A percentile compares a stretch with the other conserved stretches of the same genome.
Conservation (phyloP, 495 filamentous ascomycete species). For the Trichoderma gamsii region DNA sequence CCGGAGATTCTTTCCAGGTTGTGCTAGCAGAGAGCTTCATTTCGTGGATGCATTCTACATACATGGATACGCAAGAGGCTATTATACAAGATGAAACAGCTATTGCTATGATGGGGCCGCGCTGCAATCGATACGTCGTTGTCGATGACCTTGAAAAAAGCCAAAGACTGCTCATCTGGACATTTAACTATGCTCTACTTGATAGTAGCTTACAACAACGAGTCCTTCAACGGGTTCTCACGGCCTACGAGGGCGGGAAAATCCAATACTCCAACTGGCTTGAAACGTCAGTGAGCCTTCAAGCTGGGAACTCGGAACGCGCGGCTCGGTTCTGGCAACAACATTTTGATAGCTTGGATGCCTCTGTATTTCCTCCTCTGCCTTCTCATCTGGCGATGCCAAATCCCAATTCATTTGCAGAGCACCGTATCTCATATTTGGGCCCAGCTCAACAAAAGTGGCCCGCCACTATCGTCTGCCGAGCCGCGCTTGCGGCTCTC, state of each 20-base stretch:
- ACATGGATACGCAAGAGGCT: not conserved
- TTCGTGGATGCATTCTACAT: not conserved
- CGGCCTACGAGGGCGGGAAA: not conserved
- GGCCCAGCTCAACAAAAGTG: not conserved
- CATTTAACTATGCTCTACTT: not conserved
- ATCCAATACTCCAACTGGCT: not conserved
- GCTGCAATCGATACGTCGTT: not conserved
- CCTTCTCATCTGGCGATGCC: not conserved
- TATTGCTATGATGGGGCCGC: not conserved
- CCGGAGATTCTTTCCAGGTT: not conserved
- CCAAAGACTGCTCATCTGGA: not conserved
- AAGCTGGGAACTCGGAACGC: not conserved
- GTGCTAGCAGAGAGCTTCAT: not conserved
- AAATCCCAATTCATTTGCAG: not conserved
- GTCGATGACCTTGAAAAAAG: not conserved
- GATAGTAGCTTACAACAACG: not conserved
- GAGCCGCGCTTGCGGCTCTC: not conserved
- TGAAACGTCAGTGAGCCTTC: not conserved
- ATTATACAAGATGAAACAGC: not conserved
- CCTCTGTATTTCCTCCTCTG: not conserved
- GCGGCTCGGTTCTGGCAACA: not conserved
- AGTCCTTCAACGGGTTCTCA: not conserved
- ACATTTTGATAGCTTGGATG: not conserved
- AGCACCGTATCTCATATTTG: not conserved
- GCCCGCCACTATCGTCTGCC: not conserved